A percentile compares a stretch with the other conserved stretches of the same genome.
These are phyloP conservation scores for Fraxinus americana DNA, from an alignment of 257 asterid genomes.

Conservation along the genomic window DNA sequence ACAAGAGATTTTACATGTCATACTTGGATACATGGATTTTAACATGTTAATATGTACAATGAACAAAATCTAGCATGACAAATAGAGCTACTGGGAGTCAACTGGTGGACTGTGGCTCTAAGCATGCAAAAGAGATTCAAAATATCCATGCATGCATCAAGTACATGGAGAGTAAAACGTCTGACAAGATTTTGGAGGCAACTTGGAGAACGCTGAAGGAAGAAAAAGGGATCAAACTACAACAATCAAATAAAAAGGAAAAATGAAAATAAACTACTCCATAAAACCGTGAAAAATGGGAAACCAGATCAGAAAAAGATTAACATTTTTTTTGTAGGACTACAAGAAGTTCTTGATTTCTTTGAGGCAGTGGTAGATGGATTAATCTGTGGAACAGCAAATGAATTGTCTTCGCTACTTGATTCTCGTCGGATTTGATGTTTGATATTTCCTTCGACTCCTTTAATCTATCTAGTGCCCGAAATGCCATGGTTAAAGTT, in stretches of 20 bases:
- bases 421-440: conserved; percentile 44
- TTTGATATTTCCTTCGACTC: conserved; percentile 38
- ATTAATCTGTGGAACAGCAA: conserved; percentile 79
- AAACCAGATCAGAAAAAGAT: conserved; percentile 7
- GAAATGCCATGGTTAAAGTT: conserved; percentile 35
- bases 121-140: background rate
- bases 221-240: conserved; percentile 5
- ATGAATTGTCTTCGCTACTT: conserved; percentile 53
- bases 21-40: no score
- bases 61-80: no score
- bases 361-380: conserved; percentile 46
- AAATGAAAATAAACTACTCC: conserved; percentile 12
- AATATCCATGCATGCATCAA: conserved; percentile 23
- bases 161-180: conserved; percentile 19
- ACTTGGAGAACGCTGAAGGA: conserved; percentile 4
- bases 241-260: no score
- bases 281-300: background rate
- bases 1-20: no score
- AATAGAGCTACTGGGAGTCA: no score
- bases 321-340: background rate
- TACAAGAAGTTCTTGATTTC: conserved; percentile 55
- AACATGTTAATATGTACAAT: no score
- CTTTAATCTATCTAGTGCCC: conserved; percentile 42
- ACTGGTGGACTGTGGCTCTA: no score
- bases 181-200: conserved; percentile 1